Conservation (phyloP, 805 yeast genomes). For the Saturnispora hagleri region DNA sequence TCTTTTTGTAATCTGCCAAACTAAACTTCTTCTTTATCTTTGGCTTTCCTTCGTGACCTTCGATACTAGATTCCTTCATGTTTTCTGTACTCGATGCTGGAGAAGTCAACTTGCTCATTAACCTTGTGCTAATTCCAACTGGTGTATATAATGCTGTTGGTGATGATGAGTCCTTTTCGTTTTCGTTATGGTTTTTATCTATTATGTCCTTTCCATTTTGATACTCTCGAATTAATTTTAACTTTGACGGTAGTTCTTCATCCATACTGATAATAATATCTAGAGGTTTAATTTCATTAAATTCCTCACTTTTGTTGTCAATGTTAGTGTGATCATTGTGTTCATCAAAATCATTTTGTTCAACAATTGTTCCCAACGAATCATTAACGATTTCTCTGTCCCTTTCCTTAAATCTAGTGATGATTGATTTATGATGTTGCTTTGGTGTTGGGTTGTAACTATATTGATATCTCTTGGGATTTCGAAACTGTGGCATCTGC, state of each 20-base stretch:
- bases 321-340: not conserved
- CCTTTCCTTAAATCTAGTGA: constrained; percentile 23
- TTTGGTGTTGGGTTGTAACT: constrained; percentile 19
- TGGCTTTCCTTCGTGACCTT: constrained; percentile 19
- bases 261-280: constrained; percentile 5
- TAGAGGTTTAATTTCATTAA: not conserved
- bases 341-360: not conserved
- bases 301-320: not conserved
- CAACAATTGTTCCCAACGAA: constrained; percentile 2
- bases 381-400: constrained; percentile 14
- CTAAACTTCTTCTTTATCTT: constrained; percentile 50
- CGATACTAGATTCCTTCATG: not conserved
- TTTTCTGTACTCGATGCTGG: not conserved
- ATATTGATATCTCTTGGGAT: constrained; percentile 37
- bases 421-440: constrained; percentile 26
- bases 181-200: constrained; percentile 1
- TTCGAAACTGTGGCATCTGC: constrained; percentile 49
- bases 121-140: constrained; percentile 7
- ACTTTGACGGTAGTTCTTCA: constrained; percentile 9
- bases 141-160: constrained; percentile 10
- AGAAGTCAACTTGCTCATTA: constrained; percentile 2
- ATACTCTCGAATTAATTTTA: constrained; percentile 9
- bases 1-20: constrained; percentile 65
- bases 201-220: not conserved
- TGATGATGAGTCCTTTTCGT: constrained; percentile 2